Base-by-base conservation (phyloP, 176 grass and related monocot genomes). In the Aechmea fasciata region DNA sequence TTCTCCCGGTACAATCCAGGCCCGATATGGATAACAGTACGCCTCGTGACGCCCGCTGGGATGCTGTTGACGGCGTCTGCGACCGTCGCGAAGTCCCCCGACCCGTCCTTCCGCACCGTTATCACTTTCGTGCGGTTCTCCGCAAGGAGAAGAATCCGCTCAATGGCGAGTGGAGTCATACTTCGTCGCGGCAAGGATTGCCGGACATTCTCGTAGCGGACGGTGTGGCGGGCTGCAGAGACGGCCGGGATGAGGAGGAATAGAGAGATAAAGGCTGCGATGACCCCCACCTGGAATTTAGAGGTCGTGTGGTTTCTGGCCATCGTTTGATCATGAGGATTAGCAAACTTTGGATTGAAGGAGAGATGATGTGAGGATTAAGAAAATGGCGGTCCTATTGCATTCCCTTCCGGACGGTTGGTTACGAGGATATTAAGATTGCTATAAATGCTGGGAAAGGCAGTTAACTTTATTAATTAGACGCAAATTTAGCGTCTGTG, bases 1-100 rank as follows among this genome's bases (percentile, higher is more conserved):
- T 66, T 75, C 63, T 67, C 73, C n/a, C n/a, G 10, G 73, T 75
- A 75, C 49, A 66, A 2, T 4, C 73, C 73, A 1, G 20, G 73
- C 0, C 73, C 62, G 15, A 75, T 75, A 14, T 12, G 29, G 11
- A 67, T 19, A 13, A 66, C 23, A 14, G 23, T 66, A 20, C 73
- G 63, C 6, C 10, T 3, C 8, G 24, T 3, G 24, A 47, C 55
- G 8, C 50, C 62, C 0, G 2, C 1, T 0, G 62, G 73, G 47
- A 75, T 65, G 48, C 48, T 41, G 11, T n/a, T 17, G 14, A 75
- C 49, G 23, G 73, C 73, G 7, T 14, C 73, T 8, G 7, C 24
- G 20, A 74, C 11, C 15, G 61, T 65, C 9, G 11, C 13, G 6
- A 75, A 75, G 23, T 66, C 23, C 1, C 73, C 73, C 0, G 5